Evolutionary conservation across 163 green algal species (phyloP).

Genomic region (Coccomyxa subellipsoidea): DNA sequence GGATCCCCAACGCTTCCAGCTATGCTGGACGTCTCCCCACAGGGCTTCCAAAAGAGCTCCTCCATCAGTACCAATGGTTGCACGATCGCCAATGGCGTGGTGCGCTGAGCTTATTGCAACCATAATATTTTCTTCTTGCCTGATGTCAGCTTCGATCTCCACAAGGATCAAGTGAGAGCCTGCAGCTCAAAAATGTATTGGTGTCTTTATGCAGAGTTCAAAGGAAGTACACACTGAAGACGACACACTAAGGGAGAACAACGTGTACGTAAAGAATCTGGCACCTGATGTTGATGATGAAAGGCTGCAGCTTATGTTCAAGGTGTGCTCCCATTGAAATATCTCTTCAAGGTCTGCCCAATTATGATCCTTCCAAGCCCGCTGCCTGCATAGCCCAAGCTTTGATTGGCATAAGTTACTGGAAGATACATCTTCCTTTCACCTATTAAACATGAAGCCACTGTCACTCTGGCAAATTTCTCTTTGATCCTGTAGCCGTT

Average conservation of each 20-base stretch:
- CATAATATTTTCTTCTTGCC: too few relatives aligned
- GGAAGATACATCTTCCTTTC: not conserved
- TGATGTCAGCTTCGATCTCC: too few relatives aligned
- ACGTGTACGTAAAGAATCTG: conserved; percentile 14
- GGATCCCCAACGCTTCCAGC: not conserved
- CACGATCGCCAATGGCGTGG: not conserved
- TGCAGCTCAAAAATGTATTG: too few relatives aligned
- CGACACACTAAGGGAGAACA: not conserved
- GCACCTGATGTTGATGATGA: not conserved
- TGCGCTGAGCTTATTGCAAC: too few relatives aligned
- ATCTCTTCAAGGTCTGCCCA: not conserved
- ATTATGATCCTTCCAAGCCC: not conserved
- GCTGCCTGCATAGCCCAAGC: not conserved
- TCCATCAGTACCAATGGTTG: not conserved
- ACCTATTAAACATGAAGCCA: not conserved
- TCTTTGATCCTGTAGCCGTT: not conserved
- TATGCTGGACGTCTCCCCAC: not conserved
- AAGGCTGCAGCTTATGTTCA: not conserved
- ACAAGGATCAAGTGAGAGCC: too few relatives aligned
- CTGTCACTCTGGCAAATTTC: not conserved
- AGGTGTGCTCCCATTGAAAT: not conserved
- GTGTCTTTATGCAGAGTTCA: not conserved
- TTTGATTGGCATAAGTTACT: not conserved
- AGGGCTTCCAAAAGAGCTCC: too few relatives aligned
- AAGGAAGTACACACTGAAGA: not conserved